Percentiles rank a stretch among this genome's conserved stretches.
phyloP scores from a whole-genome alignment of 1,284 basidiomycete genomes.

The Cryptococcus wingfieldii region DNA sequence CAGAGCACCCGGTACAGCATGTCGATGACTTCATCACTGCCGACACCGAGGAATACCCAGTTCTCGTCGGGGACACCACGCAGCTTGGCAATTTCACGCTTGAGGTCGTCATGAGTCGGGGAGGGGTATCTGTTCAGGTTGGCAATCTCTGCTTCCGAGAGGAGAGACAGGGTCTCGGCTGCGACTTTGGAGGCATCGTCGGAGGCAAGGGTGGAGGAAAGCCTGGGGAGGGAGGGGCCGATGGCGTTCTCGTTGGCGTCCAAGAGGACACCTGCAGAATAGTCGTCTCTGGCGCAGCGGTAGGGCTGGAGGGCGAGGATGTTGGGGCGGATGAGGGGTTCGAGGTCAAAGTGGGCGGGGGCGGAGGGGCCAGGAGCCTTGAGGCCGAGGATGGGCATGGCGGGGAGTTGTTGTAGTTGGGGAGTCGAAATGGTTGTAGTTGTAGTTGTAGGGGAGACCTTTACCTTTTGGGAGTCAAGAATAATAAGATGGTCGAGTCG shows the following conservation, averaged over 20 bases:
- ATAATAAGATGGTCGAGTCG: too few relatives aligned
- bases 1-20: constrained; percentile 87
- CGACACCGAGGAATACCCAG: constrained; percentile 90
- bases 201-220: background rate
- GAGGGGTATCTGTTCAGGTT: constrained; percentile 50
- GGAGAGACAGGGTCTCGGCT: constrained; percentile 31
- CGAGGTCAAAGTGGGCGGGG: constrained; percentile 75
- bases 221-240: constrained; percentile 71
- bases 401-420: too few relatives aligned
- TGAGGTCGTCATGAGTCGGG: constrained; percentile 61
- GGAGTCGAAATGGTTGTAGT: too few relatives aligned
- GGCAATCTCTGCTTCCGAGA: constrained; percentile 39
- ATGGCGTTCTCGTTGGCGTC: constrained; percentile 97
- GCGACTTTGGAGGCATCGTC: constrained; percentile 7
- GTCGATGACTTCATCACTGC: constrained; percentile 96
- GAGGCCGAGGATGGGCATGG: constrained; percentile 49
- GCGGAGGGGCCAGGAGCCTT: constrained; percentile 51
- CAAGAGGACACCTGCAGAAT: constrained; percentile 85
- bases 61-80: constrained; percentile 63
- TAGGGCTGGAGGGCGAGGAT: constrained; percentile 90
- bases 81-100: constrained; percentile 67
- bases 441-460: too few relatives aligned
- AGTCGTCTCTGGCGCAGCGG: constrained; percentile 94
- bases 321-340: constrained; percentile 83
- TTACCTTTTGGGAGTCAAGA: too few relatives aligned